A percentile compares a stretch with the other conserved stretches of the same genome.
Conservation (phyloP, 208 protist species). For the Crithidia expoeki region DNA sequence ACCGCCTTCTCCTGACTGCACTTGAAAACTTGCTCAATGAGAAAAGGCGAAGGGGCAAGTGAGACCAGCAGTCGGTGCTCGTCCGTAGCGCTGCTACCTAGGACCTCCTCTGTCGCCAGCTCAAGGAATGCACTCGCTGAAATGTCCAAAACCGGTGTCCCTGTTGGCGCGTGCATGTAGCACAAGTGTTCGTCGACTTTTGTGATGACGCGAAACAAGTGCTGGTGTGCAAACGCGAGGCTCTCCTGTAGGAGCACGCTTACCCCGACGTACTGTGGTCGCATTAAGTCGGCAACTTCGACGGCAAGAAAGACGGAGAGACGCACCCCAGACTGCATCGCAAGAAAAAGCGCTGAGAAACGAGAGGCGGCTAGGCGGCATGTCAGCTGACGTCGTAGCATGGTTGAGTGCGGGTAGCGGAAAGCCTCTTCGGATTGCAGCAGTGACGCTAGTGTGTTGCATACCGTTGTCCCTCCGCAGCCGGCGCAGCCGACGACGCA, state of each 20-base stretch:
- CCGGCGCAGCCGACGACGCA: constrained; percentile 27
- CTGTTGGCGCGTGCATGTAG: not conserved
- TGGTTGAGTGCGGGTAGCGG: not conserved
- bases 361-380: constrained; percentile 28
- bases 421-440: not conserved
- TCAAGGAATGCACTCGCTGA: constrained; percentile 2
- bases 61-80: constrained; percentile 20
- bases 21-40: constrained; percentile 10
- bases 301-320: constrained; percentile 48
- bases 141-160: not conserved
- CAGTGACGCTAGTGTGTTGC: constrained; percentile 9
- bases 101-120: not conserved
- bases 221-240: constrained; percentile 26
- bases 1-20: constrained; percentile 6
- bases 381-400: constrained; percentile 29
- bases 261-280: constrained; percentile 36
- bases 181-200: constrained; percentile 60
- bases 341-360: constrained; percentile 39
- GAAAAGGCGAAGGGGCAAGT: constrained; percentile 22
- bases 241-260: constrained; percentile 34
- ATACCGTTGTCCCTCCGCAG: constrained; percentile 25
- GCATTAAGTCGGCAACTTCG: constrained; percentile 46
- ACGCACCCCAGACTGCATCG: constrained; percentile 34
- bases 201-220: constrained; percentile 46
- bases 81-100: constrained; percentile 12